A percentile compares a stretch with the other conserved stretches of the same genome.
Evolutionary conservation across 257 asterid genomes (phyloP).

Genomic region (Solanum tarapatanum): DNA sequence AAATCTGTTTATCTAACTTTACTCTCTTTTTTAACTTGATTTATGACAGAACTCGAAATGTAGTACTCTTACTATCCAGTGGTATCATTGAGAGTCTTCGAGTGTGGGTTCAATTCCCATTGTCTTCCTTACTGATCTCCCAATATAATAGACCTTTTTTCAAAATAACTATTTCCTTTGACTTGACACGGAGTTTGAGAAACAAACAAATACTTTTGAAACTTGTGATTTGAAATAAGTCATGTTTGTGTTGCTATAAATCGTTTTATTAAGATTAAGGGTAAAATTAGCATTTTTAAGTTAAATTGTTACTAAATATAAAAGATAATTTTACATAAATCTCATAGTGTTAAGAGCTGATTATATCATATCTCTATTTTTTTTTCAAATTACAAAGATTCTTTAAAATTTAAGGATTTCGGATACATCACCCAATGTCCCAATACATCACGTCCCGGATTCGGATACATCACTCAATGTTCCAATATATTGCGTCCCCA

Average conservation of each 20-base stretch:
- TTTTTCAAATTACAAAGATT: no score
- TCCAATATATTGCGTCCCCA: no score
- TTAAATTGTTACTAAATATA: no score
- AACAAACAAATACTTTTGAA: no score
- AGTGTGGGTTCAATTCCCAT: background rate
- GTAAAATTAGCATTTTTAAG: no score
- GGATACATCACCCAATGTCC: background rate
- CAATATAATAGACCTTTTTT: background rate
- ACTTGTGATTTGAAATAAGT: background rate
- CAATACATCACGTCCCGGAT: accelerated
- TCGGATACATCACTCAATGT: background rate
- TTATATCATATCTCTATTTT: background rate
- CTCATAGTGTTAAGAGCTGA: no score
- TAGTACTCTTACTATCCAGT: background rate
- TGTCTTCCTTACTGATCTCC: no score
- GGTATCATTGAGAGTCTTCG: background rate
- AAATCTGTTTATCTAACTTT: background rate
- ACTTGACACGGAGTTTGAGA: background rate
- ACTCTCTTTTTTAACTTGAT: background rate
- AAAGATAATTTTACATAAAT: no score
- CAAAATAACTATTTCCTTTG: background rate
- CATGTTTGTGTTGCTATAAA: background rate
- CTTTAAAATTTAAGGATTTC: no score
- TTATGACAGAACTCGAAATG: background rate
- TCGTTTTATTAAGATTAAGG: background rate